Conservation (phyloP, 148 eudicot genomes). For the Fagopyrum tataricum region DNA sequence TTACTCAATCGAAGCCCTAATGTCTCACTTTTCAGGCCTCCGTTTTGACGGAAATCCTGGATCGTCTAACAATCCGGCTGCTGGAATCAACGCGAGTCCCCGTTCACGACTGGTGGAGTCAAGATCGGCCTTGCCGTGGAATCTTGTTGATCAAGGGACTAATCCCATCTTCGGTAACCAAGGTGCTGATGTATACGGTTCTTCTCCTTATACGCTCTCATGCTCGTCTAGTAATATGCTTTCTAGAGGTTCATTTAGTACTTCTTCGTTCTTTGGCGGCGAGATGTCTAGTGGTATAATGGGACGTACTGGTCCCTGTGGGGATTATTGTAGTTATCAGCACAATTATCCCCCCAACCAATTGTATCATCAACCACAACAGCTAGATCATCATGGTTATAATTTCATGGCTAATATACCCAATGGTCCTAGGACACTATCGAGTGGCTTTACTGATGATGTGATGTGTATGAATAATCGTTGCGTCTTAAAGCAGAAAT, state of each 20-base stretch:
- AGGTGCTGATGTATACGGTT: neutral
- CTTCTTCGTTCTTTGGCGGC: neutral
- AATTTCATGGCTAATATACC: neutral
- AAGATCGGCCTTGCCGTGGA: slow-evolving; percentile 2
- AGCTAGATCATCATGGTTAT: neutral
- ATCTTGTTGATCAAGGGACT: neutral
- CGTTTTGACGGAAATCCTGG: neutral
- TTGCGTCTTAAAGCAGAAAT: neutral
- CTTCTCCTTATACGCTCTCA: neutral
- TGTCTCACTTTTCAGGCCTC: neutral
- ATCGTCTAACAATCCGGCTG: neutral
- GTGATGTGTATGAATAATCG: neutral
- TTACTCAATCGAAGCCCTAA: neutral
- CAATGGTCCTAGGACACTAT: neutral
- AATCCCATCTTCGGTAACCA: neutral
- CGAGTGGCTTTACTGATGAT: neutral
- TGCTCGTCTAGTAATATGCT: neutral
- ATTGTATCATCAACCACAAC: neutral
- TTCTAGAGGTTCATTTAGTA: neutral
- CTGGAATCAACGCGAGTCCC: neutral
- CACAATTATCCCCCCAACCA: neutral
- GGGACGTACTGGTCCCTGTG: neutral
- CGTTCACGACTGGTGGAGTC: neutral
- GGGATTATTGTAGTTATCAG: neutral
- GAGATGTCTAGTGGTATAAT: neutral